Base-by-base conservation (phyloP, 2,329 filamentous ascomycete species). In the Calonectria naviculata region DNA sequence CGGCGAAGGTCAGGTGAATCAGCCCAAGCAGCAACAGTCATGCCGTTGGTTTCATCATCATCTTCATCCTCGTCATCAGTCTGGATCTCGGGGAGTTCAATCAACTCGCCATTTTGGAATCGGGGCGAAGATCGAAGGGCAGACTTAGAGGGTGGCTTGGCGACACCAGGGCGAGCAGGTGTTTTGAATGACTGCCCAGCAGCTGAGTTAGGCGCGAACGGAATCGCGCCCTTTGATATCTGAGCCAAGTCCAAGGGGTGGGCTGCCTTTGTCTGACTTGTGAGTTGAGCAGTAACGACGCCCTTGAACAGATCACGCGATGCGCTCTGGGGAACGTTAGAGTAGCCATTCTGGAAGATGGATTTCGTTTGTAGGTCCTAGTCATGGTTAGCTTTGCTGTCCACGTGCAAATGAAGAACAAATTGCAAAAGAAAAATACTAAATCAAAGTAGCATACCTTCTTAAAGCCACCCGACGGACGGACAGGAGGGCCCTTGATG, bases 1-100 rank as follows among this genome's bases (percentile, higher is more conserved):
- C 90, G 87, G 21, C 93, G 91, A 54, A 99, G 89, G 73, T 94
- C 93, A 13, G 96, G 95, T 3, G 94, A 94, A 79, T 98, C 93
- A 5, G 95, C 95, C 97, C 97, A 99, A 9, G 91, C 90, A 3
- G 95, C 94, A 19, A 94, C 90, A 65, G 79, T 80, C 34, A 83
- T 79, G 1, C 80, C 79, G 28, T 83, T 80, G 84, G 94, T 91
- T 58, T 88, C 83, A 17, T 91, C 89, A 46, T 93, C 90, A 7
- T 96, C 93, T 60, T 96, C 93, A 70, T 97, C 94, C 78, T 98
- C 95, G 34, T 95, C 95, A 80, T 99, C 97, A 1, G 97, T 98
- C 74, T 95, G 92, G 76, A 99, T 98, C 76, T 99, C 97, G 0
- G 97, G 96, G 4, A 99, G 90, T 75, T 97, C 93, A 78, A 99